Base-by-base conservation (phyloP, 768 basidiomycete genomes). In the Xanthoconium purpureum region DNA sequence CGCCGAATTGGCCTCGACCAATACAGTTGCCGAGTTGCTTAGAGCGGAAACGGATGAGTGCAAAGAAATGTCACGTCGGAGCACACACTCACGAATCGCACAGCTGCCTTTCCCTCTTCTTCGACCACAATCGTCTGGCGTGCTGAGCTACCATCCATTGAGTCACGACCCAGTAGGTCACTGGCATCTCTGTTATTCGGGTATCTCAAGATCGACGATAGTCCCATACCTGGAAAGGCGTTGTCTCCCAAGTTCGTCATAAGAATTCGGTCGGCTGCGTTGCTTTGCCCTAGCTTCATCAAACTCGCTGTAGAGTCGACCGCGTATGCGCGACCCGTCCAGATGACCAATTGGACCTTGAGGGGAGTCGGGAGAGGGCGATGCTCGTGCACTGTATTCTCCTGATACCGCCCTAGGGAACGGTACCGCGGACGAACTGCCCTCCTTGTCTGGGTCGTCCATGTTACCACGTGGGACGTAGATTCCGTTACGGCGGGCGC, bases 1-100 rank as follows among this genome's bases (percentile, higher is more conserved):
- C 84, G 30, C 96, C 96, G 71, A 98, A 98, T 75, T 98, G 96
- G 9, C 96, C 96, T 47, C 91, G 85, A 3, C 96, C 96, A 60
- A 99, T 96, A 70, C 93, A 95, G 72, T 97, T 95, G 32, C 96
- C 96, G 18, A 99, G 80, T 94, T 96, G 94, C 96, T 98, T 67
- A 32, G 62, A 53, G 43, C 11, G 18, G 39, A 36, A 50, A 38
- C 42, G 38, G 43, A 28, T 63, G 29, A 67, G 59, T 54, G 48
- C 48, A 49, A 39, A 58, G 14, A 45, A 44, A 37, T 18, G 32
- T 47, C 43, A 55, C 20, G 51, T 42, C 39, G 14, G 32, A 28
- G 35, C 9, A 43, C 43, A 53, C 39, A 80, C 93, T 81, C 68
- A 94, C 93, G 70, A 89, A 94, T 69, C 86, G 87, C 50, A 88